These are phyloP conservation scores for Actinomortierella ambigua DNA, from an alignment of 371 early-diverging fungal species.

Conservation along the genomic window DNA sequence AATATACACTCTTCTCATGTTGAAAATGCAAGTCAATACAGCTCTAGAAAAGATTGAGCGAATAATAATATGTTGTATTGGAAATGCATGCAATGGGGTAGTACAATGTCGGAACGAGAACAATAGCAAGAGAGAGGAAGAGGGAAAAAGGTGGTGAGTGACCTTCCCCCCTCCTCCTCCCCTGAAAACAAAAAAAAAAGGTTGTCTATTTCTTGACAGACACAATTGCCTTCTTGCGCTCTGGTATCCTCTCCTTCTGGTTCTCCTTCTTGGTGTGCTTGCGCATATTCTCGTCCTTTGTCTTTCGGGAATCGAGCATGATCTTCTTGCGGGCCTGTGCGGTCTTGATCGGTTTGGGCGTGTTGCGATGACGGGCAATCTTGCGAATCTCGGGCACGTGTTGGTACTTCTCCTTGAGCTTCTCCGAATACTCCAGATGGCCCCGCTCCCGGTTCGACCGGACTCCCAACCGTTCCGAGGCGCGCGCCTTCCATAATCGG, in stretches of 20 bases:
- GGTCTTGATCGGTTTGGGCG: slow-evolving; percentile 84
- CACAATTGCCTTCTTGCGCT: slow-evolving; percentile 84
- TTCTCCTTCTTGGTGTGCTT: slow-evolving; percentile 39
- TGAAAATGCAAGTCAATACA: too few species aligned
- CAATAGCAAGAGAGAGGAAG: background rate
- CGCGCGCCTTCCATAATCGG: slow-evolving; percentile 97
- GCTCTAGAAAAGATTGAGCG: too few species aligned
- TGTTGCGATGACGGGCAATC: slow-evolving; percentile 86
- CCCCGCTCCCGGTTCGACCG: slow-evolving; percentile 79
- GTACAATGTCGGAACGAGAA: too few species aligned
- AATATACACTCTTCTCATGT: too few species aligned
- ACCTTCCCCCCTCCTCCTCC: too few species aligned
- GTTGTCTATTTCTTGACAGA: slow-evolving; percentile 69
- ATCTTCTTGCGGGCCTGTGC: slow-evolving; percentile 79
- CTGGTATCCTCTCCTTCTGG: slow-evolving; percentile 55
- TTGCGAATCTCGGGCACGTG: slow-evolving; percentile 92
- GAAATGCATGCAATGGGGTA: too few species aligned
- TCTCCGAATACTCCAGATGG: slow-evolving; percentile 79
- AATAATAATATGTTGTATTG: too few species aligned
- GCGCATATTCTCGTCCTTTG: slow-evolving; percentile 80
- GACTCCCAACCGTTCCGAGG: slow-evolving; percentile 86
- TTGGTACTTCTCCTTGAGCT: slow-evolving; percentile 94
- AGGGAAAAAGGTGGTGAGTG: too few species aligned
- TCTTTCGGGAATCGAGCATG: slow-evolving; percentile 78
- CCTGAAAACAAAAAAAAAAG: background rate